Conservation (phyloP, 2,329 filamentous ascomycete species). For the Exophiala viscosa region DNA sequence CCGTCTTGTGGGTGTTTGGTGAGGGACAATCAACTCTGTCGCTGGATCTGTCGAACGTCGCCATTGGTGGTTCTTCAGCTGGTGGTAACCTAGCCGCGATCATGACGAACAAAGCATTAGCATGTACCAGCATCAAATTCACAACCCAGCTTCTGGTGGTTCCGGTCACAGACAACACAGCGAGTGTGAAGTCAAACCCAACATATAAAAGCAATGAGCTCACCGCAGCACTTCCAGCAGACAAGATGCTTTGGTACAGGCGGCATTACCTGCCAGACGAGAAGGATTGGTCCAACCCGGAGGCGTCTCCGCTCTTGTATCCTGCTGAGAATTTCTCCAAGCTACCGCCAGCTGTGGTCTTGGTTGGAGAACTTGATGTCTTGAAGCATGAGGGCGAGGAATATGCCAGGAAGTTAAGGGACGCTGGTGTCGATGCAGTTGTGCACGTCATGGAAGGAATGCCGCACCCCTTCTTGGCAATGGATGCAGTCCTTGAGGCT, state of each 20-base stretch:
- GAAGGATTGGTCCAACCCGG: slow-evolving; percentile 46
- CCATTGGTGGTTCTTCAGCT: slow-evolving; percentile 50
- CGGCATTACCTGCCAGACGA: slow-evolving; percentile 52
- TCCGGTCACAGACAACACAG: slow-evolving; percentile 58
- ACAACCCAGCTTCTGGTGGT: slow-evolving; percentile 53
- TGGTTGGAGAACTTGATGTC: slow-evolving; percentile 57
- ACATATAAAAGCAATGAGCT: slow-evolving; percentile 45
- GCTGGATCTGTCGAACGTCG: slow-evolving; percentile 41
- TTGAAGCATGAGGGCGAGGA: slow-evolving; percentile 52
- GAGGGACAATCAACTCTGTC: not conserved
- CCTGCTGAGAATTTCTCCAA: slow-evolving; percentile 45
- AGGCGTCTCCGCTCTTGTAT: slow-evolving; percentile 55
- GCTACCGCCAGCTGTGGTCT: slow-evolving; percentile 51
- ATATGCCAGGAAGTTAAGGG: slow-evolving; percentile 49
- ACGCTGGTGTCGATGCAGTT: slow-evolving; percentile 47
- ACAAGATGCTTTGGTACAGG: slow-evolving; percentile 56
- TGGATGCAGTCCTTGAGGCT: slow-evolving; percentile 54
- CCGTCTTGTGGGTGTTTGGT: not conserved
- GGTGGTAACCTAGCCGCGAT: slow-evolving; percentile 51
- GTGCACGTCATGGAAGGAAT: slow-evolving; percentile 52
- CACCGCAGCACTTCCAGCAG: slow-evolving; percentile 50
- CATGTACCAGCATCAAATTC: slow-evolving; percentile 35
- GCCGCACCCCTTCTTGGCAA: slow-evolving; percentile 58
- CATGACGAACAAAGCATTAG: slow-evolving; percentile 48
- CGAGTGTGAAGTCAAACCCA: slow-evolving; percentile 31